These are phyloP conservation scores for Drechslerella coelobrocha DNA, from an alignment of 2,329 filamentous ascomycete species.

Conservation along the genomic window DNA sequence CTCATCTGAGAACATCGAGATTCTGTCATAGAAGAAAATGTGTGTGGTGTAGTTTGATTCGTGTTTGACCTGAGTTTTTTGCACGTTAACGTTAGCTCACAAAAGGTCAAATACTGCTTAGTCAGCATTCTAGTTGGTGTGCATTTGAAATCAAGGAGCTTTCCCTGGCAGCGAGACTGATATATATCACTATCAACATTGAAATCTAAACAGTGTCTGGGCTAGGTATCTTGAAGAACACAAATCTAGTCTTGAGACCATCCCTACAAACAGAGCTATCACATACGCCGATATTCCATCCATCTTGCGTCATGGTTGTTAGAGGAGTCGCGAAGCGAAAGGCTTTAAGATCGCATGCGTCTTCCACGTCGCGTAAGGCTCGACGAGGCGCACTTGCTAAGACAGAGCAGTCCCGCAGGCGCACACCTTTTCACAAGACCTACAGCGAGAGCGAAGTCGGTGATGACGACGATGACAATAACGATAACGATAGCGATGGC, in stretches of 20 bases:
- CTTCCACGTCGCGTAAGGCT: neutral
- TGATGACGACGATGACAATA: conserved; percentile 33
- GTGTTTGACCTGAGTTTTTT: no score
- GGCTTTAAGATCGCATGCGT: conserved; percentile 2
- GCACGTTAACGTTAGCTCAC: no score
- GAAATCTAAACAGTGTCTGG: no score
- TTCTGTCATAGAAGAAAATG: no score
- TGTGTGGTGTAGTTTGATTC: no score
- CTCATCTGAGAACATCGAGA: neutral
- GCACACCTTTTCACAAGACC: neutral
- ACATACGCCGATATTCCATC: neutral
- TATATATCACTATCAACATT: no score
- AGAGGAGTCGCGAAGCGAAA: conserved; percentile 1
- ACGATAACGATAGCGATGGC: conserved; percentile 4
- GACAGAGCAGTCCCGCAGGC: neutral
- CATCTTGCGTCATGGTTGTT: conserved; percentile 6
- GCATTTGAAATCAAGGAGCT: no score
- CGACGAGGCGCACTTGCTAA: neutral
- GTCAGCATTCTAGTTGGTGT: no score
- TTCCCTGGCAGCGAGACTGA: no score
- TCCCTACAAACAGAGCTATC: no score
- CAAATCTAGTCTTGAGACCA: neutral
- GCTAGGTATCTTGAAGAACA: neutral
- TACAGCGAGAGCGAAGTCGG: conserved; percentile 5
- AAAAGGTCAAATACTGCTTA: no score